A percentile compares a stretch with the other conserved stretches of the same genome.
phyloP scores from a whole-genome alignment of 805 yeast species.

The Blastobotrys muscicola region DNA sequence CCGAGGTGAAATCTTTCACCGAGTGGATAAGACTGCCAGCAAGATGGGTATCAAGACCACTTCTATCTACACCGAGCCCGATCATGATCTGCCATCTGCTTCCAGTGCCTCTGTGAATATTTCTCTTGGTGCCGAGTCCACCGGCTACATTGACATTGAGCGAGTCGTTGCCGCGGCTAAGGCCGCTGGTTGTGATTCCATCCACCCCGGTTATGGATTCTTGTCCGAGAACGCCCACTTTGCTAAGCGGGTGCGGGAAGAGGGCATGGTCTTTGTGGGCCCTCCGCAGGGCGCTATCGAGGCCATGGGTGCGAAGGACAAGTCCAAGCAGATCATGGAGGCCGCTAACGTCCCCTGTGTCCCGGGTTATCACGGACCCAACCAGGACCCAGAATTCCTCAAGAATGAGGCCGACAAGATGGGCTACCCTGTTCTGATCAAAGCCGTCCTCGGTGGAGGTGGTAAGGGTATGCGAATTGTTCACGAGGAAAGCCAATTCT shows the following conservation, averaged over 20 bases:
- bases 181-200: conserved; percentile 41
- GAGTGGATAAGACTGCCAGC: conserved; percentile 22
- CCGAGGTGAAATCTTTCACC: conserved; percentile 43
- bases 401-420: conserved; percentile 22
- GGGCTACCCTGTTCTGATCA: conserved; percentile 45
- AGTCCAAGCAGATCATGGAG: conserved; percentile 26
- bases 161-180: conserved; percentile 42
- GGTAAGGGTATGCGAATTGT: conserved; percentile 51
- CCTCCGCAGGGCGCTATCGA: conserved; percentile 27
- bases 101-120: conserved; percentile 16
- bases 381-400: conserved; percentile 22
- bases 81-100: conserved; percentile 21
- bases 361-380: conserved; percentile 27
- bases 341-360: conserved; percentile 27
- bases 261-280: conserved; percentile 27
- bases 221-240: conserved; percentile 36
- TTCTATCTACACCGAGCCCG: conserved; percentile 25
- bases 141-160: conserved; percentile 33
- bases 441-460: conserved; percentile 52
- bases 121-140: conserved; percentile 18
- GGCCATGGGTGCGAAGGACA: conserved; percentile 28
- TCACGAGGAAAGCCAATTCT: conserved; percentile 38
- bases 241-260: conserved; percentile 25
- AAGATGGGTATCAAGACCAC: conserved; percentile 25
- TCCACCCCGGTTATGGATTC: conserved; percentile 51